These are phyloP conservation scores for Picochlorum sp. DNA, from an alignment of 139 green algal genomes.

Conservation along the genomic window DNA sequence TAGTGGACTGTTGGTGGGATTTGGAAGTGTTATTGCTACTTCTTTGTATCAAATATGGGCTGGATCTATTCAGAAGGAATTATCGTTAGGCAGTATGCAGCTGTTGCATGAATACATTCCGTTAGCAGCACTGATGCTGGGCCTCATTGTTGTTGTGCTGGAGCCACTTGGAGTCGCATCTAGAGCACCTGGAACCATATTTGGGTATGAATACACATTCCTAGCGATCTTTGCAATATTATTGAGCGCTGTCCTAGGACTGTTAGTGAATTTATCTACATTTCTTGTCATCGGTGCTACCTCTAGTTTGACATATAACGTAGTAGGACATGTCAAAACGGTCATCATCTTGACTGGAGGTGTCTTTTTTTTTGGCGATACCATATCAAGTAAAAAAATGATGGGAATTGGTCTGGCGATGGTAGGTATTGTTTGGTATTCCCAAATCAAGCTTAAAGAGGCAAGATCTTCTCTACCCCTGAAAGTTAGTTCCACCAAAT, in stretches of 20 bases:
- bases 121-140: constrained; percentile 46
- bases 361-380: constrained; percentile 71
- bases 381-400: constrained; percentile 64
- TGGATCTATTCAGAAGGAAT: constrained; percentile 75
- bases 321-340: constrained; percentile 70
- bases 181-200: constrained; percentile 28
- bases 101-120: constrained; percentile 75
- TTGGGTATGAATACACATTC: constrained; percentile 42
- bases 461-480: not conserved
- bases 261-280: constrained; percentile 73
- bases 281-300: constrained; percentile 61
- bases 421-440: constrained; percentile 71
- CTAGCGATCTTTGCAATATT: constrained; percentile 49
- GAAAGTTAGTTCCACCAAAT: too few species aligned
- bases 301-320: constrained; percentile 71
- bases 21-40: constrained; percentile 53
- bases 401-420: constrained; percentile 60
- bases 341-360: constrained; percentile 74
- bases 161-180: constrained; percentile 54
- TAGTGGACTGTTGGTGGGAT: constrained; percentile 41
- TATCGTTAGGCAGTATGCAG: constrained; percentile 62
- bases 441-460: constrained; percentile 25
- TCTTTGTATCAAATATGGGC: constrained; percentile 78
- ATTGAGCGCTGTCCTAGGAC: constrained; percentile 59
- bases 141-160: constrained; percentile 48